These are phyloP conservation scores for Teratosphaeria pseudoeucalypti DNA, from an alignment of 2,329 filamentous ascomycete genomes.

Conservation along the genomic window DNA sequence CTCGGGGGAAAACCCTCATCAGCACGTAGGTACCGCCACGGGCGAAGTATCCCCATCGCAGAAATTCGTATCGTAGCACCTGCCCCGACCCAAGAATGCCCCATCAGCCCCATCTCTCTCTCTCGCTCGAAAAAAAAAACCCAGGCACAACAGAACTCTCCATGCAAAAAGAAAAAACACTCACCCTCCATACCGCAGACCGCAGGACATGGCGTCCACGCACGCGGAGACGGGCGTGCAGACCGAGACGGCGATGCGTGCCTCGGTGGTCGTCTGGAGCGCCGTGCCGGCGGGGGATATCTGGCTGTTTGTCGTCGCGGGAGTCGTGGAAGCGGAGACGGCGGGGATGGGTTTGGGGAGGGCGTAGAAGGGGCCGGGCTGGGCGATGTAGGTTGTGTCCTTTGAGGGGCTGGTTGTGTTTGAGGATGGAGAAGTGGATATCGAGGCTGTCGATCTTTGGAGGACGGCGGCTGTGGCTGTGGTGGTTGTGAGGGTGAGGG, in stretches of 20 bases:
- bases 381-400: not conserved
- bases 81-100: not conserved
- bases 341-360: not conserved
- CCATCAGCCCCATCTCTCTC: not conserved
- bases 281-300: not conserved
- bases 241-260: not conserved
- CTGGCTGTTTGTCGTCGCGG: not conserved
- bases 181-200: conserved; percentile 6
- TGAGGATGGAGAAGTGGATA: not conserved
- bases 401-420: not conserved
- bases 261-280: not conserved
- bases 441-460: not conserved
- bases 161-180: not conserved
- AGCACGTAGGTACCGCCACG: conserved; percentile 3
- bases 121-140: no score
- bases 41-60: conserved; percentile 8
- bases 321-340: not conserved
- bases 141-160: no score
- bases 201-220: conserved; percentile 5
- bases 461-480: not conserved
- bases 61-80: conserved; percentile 7
- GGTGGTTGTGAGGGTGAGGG: not conserved
- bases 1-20: not conserved
- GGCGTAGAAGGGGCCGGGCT: not conserved
- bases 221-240: conserved; percentile 4